These are phyloP conservation scores for Atkinsonella hypoxylon DNA, from an alignment of 2,329 filamentous ascomycete species.

Conservation along the genomic window DNA sequence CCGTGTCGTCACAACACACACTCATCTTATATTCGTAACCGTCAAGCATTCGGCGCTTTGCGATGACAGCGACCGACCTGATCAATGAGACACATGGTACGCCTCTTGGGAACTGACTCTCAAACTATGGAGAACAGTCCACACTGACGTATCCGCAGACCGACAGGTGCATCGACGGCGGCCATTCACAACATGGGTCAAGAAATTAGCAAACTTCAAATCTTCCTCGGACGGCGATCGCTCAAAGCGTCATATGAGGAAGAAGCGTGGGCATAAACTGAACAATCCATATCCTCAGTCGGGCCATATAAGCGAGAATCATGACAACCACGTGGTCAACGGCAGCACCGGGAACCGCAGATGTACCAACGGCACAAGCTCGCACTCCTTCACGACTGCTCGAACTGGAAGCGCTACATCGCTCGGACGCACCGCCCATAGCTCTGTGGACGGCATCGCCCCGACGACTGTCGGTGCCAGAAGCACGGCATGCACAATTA, in stretches of 20 bases:
- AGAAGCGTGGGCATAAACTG: constrained; percentile 49
- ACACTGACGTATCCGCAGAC: constrained; percentile 37
- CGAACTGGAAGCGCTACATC: constrained; percentile 43
- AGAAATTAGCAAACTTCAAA: constrained; percentile 83
- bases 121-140: constrained; percentile 9
- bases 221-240: constrained; percentile 48
- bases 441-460: constrained; percentile 45
- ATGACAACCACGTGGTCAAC: constrained; percentile 13
- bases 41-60: neutral
- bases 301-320: constrained; percentile 36
- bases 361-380: constrained; percentile 28
- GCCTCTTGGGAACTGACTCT: neutral
- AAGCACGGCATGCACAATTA: constrained; percentile 67
- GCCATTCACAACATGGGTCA: constrained; percentile 89
- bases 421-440: constrained; percentile 46
- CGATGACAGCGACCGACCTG: constrained; percentile 6
- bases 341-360: constrained; percentile 9
- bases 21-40: neutral
- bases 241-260: constrained; percentile 28
- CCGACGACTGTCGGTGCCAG: constrained; percentile 53
- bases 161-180: constrained; percentile 57
- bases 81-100: constrained; percentile 6
- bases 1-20: neutral
- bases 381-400: constrained; percentile 43
- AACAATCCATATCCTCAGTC: constrained; percentile 93